Base-by-base conservation (phyloP, 495 filamentous ascomycete species). In the Trichocladium antarcticum region DNA sequence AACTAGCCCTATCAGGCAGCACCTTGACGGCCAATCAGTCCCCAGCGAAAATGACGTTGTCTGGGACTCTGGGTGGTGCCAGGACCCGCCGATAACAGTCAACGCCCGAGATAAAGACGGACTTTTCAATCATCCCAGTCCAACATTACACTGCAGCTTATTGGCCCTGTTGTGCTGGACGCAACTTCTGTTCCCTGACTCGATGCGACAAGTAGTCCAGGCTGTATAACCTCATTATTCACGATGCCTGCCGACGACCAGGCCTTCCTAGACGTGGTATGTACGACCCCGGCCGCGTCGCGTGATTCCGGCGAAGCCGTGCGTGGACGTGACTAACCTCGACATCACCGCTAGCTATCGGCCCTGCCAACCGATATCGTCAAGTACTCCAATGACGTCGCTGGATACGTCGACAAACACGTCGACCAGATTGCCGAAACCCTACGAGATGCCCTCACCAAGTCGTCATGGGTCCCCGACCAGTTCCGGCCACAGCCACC, bases 401-500 rank as follows among this genome's bases (percentile, higher is more conserved):
- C 85, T 50, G 82, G 88, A 46, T 80, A 80, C 35, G 78, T 94
- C 63, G 84, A 95, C 60, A 73, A 74, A 37, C 74, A 85, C 42
- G 78, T 90, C 62, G 85, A 94, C 55, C 63, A 72, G 44, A 78
- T 82, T 29, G 81, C 89, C 17, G 68, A 67, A 11, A 64, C 63
- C 19, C 59, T 92, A 28, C 73, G 82, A 50, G 78, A 86, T 34
- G 69, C 75, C 0, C 62, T 89, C 34, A 74, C 79, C 1, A 63
- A 75, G 15, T 74, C 81, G 44, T 60, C 73, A 57, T 89, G 85
- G 84, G 65, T 89, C 11, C 84, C 85, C 38, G 71, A 82, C 19
- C 74, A 72, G 42, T 73, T 82, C 22, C 76, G 78, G 15, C 85
- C 84, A 24, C 73, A 73, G 3, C 69, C 71, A 14, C 69, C 73